Percentiles rank a stretch among this genome's conserved stretches.
Conservation (phyloP, 176 grass and related monocot species). For the Cenchrus purpureus region DNA sequence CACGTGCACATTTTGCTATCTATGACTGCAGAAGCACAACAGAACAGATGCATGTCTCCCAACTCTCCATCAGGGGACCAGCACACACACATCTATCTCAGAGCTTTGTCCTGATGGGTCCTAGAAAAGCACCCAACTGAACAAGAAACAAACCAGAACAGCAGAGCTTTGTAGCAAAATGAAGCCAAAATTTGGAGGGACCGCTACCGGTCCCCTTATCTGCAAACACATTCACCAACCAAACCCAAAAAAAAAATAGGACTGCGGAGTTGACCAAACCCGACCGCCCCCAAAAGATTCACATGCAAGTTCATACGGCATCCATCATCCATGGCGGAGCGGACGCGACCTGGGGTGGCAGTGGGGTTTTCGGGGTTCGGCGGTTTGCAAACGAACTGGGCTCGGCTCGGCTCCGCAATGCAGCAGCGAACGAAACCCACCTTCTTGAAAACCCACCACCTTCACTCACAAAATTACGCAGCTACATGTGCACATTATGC, state of each 20-base stretch:
- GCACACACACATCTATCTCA: background rate
- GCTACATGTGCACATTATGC: background rate
- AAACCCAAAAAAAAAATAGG: background rate
- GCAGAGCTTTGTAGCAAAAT: background rate
- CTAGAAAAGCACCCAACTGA: background rate
- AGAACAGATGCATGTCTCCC: background rate
- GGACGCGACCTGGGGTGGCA: no score
- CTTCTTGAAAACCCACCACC: background rate
- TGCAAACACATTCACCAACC: background rate
- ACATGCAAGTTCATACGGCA: no score
- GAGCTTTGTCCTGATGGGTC: no score
- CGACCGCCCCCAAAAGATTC: background rate
- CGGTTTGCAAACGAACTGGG: no score
- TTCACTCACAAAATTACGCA: background rate
- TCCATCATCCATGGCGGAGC: no score
- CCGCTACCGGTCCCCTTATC: background rate
- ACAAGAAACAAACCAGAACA: background rate
- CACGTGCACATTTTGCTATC: background rate
- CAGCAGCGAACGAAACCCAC: background rate
- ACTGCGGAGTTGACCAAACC: background rate
- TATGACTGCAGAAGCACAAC: background rate
- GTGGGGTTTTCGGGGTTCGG: no score
- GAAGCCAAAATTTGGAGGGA: background rate
- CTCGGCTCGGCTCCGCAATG: no score
- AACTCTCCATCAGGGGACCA: background rate